Evolutionary conservation across 768 basidiomycete species (phyloP).

Genomic region (Clavulina sp.): DNA sequence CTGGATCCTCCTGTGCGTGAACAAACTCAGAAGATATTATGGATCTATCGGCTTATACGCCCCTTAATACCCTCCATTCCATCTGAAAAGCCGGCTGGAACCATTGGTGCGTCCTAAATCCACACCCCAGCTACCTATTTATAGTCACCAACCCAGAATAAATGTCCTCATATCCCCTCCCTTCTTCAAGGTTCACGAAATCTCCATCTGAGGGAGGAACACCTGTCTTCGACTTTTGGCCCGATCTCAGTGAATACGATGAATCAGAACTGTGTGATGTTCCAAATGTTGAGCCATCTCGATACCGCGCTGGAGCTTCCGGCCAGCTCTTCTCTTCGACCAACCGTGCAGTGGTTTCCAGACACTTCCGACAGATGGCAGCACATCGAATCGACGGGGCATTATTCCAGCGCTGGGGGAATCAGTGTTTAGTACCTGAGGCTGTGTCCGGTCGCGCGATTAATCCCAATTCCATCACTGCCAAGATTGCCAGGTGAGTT

Average conservation of each 20-base stretch:
- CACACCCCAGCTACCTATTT: no score
- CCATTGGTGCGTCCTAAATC: no score
- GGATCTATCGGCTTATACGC: no score
- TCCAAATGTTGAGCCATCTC: constrained; percentile 33
- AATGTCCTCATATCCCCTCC: background rate
- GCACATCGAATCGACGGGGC: constrained; percentile 63
- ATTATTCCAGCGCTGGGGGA: constrained; percentile 62
- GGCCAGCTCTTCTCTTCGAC: constrained; percentile 64
- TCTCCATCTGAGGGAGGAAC: constrained; percentile 37
- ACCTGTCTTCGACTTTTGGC: constrained; percentile 65
- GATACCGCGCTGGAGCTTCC: constrained; percentile 37
- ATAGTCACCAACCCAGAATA: no score
- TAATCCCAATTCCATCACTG: no score
- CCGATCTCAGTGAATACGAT: constrained; percentile 53
- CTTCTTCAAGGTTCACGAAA: constrained; percentile 4
- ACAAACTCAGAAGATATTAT: no score
- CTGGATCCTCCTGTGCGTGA: no score
- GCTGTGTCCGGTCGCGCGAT: background rate
- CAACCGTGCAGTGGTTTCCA: constrained; percentile 47
- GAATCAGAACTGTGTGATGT: constrained; percentile 51
- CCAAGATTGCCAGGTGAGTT: no score
- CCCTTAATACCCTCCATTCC: no score
- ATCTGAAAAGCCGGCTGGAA: no score
- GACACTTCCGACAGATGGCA: constrained; percentile 77
- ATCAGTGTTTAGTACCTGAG: constrained; percentile 26